Percentiles rank a stretch among this genome's conserved stretches.
phyloP scores from a whole-genome alignment of 176 grass and related monocot species.

The Coix lacrymajobi region DNA sequence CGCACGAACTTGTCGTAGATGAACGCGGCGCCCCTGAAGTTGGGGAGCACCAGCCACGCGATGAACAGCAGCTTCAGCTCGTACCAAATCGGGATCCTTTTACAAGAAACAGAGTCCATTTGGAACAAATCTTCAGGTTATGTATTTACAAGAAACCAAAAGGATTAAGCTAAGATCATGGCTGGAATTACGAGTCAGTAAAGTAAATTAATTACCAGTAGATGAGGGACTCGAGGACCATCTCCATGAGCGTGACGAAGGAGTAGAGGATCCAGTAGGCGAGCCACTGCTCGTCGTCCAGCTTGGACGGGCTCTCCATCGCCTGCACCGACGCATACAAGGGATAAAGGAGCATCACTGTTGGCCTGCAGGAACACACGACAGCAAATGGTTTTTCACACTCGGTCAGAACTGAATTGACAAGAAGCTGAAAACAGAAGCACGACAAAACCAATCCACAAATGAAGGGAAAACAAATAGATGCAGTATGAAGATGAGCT shows the following conservation, averaged over 20 bases:
- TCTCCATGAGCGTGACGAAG: conserved; percentile 83
- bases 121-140: not conserved
- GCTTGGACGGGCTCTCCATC: conserved; percentile 68
- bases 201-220: conserved; percentile 48
- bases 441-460: not conserved
- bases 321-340: conserved; percentile 85
- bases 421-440: not conserved
- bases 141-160: not conserved
- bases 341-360: conserved; percentile 70
- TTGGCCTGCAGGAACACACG: conserved; percentile 45
- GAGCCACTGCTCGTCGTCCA: conserved; percentile 93
- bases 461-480: not conserved
- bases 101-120: not conserved
- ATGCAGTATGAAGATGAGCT: not conserved
- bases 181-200: not conserved
- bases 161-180: not conserved
- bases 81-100: conserved; percentile 83
- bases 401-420: not conserved
- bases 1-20: conserved; percentile 83
- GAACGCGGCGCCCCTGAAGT: conserved; percentile 82
- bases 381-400: not conserved
- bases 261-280: conserved; percentile 97
- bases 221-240: conserved; percentile 74
- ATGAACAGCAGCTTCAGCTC: conserved; percentile 73
- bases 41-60: conserved; percentile 81